Base-by-base conservation (phyloP, 2,329 filamentous ascomycete genomes). In the Paracoccidioides brasiliensis region DNA sequence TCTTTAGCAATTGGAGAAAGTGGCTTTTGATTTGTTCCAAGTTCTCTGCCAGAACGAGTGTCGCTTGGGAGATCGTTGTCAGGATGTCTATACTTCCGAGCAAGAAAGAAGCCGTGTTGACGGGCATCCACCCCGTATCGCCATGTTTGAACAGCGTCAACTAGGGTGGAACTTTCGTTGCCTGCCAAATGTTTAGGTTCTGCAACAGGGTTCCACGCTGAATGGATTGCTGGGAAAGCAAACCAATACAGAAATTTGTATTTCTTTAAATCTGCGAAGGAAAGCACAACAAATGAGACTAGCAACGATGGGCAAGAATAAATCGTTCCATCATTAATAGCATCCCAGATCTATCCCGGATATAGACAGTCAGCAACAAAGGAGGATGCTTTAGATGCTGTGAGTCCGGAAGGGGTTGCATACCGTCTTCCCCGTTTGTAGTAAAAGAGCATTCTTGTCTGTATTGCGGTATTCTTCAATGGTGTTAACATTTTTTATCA, bases 201-300 rank as follows among this genome's bases (percentile, higher is more conserved):
- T 38, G 51, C 59, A 38, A 77, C 70, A 53, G 84, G 76, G 63
- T 81, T 84, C 93, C 93, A 98, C 33, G 79, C 76, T 3, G 91
- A 95, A 68, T 95, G 90, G 46, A 98, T 78, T 14, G 91, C 90
- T 0, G 93, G 93, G 66, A 95, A 98, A 4, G 86, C 91, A 70
- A 97, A 97, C 83, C 94, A 95, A 72, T 97, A 97, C n/a, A 86
- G 89, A 68, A 97, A 96, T 60, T 85, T 88, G 74, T 97, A 97
- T 67, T 94, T 96, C 71, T 98, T 98, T 38, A 98, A 79, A 67
- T 98, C 91, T 59, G 93, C 91, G 69, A 88, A 98, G 14, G 89
- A 95, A 48, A 97, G 82, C 57, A 94, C 83, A 32, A 88, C 80
- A 69, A 96, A 97, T 5, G 88, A 93, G 4, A 89, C 84, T 15